phyloP scores from a whole-genome alignment of 139 green algal genomes.

The Chlorella sp. region DNA sequence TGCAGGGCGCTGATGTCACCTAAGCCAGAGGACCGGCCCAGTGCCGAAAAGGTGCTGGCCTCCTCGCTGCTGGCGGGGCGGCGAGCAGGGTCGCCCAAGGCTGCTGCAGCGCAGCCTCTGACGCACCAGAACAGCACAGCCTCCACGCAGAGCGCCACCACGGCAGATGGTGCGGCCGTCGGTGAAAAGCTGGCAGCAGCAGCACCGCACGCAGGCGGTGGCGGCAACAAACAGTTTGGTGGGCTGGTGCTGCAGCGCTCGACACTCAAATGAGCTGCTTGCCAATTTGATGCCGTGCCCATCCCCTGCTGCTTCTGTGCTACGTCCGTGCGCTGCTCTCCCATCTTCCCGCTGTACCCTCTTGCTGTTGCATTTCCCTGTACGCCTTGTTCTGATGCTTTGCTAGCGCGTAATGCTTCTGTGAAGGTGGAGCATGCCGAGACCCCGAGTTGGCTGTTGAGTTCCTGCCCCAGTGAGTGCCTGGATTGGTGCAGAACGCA shows the following conservation, averaged over 20 bases:
- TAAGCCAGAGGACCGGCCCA: conserved; percentile 68
- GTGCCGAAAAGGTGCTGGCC: conserved; percentile 52
- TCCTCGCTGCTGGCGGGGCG: conserved; percentile 2
- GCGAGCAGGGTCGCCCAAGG: neutral
- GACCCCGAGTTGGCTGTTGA: too few species aligned
- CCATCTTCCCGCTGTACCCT: too few species aligned
- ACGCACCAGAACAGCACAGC: conserved; percentile 11
- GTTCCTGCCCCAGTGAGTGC: too few species aligned
- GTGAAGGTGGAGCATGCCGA: too few species aligned
- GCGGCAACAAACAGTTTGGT: conserved; percentile 28
- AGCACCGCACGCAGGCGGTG: neutral
- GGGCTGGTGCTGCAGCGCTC: conserved; percentile 34
- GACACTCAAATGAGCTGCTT: neutral
- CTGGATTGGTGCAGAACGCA: too few species aligned
- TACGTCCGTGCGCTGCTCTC: neutral
- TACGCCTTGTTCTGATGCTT: too few species aligned
- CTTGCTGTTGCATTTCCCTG: neutral
- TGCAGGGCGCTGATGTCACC: conserved; percentile 60
- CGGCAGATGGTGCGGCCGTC: neutral
- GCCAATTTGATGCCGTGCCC: too few species aligned
- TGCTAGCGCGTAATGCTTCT: too few species aligned
- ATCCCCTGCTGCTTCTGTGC: neutral
- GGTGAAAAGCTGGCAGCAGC: too few species aligned
- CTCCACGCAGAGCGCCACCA: neutral
- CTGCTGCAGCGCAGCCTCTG: neutral